These are phyloP conservation scores for Vinca minor DNA, from an alignment of 257 asterid genomes.

Conservation along the genomic window DNA sequence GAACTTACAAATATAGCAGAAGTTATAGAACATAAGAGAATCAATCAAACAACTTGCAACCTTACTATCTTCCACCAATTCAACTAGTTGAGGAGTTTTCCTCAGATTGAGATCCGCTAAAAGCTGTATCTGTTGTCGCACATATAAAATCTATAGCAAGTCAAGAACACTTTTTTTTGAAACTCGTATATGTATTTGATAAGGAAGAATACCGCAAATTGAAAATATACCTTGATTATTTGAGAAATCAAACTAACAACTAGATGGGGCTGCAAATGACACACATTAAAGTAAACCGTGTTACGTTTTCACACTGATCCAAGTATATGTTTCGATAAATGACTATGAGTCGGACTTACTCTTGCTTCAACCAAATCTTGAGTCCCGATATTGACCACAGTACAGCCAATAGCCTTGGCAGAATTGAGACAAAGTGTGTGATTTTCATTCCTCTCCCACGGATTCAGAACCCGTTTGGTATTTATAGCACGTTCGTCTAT, in stretches of 20 bases:
- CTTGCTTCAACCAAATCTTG: conserved; percentile 87
- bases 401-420: conserved; percentile 97
- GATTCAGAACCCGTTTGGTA: conserved; percentile 66
- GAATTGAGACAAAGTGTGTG: conserved; percentile 91
- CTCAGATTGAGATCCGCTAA: conserved; percentile 82
- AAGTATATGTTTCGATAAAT: neutral
- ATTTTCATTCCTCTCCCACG: conserved; percentile 92
- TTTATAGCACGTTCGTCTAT: conserved; percentile 96
- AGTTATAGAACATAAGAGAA: neutral
- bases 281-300: conserved; percentile 4
- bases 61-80: conserved; percentile 83
- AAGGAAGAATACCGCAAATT: too few species aligned
- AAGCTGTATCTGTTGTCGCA: conserved; percentile 64
- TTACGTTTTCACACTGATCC: neutral
- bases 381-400: conserved; percentile 95
- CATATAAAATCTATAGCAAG: conserved; percentile 3
- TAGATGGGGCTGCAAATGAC: conserved; percentile 67
- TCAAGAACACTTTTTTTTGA: conserved; percentile 1
- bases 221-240: conserved; percentile 68
- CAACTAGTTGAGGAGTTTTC: conserved; percentile 91
- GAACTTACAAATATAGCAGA: neutral
- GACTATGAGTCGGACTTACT: conserved; percentile 33
- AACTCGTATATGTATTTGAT: neutral
- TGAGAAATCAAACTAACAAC: conserved; percentile 86
- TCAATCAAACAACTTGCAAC: conserved; percentile 37